Evolutionary conservation across 148 eudicot species (phyloP).

Genomic region (Vaccinium macrocarpon): DNA sequence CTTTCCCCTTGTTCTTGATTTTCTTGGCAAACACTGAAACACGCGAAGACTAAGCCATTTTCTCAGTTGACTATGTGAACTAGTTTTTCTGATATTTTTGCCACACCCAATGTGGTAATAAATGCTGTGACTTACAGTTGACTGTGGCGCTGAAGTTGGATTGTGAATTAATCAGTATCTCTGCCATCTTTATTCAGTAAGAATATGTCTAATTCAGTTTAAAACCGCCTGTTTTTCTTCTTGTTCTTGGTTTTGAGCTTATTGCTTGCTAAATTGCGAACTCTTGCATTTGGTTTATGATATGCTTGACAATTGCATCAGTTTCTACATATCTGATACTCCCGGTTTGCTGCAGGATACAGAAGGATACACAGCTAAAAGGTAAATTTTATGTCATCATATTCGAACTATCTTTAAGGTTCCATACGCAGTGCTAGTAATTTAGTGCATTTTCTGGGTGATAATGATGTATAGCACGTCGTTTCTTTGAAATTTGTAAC

Average conservation of each 20-base stretch:
- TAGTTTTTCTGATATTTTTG: not conserved
- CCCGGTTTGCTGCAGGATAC: slow-evolving; percentile 5
- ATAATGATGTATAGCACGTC: not conserved
- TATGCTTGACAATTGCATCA: not conserved
- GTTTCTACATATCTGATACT: slow-evolving; percentile 5
- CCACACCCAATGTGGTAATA: not conserved
- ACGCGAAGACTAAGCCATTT: not conserved
- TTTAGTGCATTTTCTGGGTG: not conserved
- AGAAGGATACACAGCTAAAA: slow-evolving; percentile 8
- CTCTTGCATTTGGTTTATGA: not conserved
- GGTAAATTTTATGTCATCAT: slow-evolving; percentile 1
- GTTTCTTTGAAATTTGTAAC: not conserved
- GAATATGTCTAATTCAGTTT: not conserved
- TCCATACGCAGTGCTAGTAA: not conserved
- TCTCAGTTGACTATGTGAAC: not conserved
- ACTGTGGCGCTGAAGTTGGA: not conserved
- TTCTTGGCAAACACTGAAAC: not conserved
- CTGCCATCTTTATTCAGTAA: not conserved
- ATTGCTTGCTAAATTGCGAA: not conserved
- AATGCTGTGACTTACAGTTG: not conserved
- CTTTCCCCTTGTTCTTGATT: not conserved
- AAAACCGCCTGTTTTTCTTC: not conserved
- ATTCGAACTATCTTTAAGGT: not conserved
- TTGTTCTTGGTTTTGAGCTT: not conserved
- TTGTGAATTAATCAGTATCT: not conserved